A percentile compares a stretch with the other conserved stretches of the same genome.
Conservation (phyloP, 2,329 filamentous ascomycete species). For the Sphaerulina vaccinii region DNA sequence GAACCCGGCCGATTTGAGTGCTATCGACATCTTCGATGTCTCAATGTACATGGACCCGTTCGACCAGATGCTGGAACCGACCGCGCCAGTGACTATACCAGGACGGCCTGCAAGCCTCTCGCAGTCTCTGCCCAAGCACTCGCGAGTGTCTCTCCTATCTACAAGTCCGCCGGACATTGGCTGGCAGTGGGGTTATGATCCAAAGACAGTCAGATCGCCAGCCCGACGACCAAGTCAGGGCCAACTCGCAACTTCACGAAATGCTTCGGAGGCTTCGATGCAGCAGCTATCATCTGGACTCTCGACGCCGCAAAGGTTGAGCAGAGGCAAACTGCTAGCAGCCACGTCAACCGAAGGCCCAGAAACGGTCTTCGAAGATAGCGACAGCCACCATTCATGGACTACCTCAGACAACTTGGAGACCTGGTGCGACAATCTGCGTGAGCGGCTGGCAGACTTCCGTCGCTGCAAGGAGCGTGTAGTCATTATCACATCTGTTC, state of each 20-base stretch:
- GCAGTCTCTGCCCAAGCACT: slow-evolving; percentile 1
- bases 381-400: slow-evolving; percentile 24
- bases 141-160: slow-evolving; percentile 3
- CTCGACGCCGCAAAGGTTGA: too few species aligned
- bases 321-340: slow-evolving; percentile 15
- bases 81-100: neutral
- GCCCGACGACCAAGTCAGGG: slow-evolving; percentile 4
- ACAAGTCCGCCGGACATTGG: slow-evolving; percentile 8
- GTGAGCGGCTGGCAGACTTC: slow-evolving; percentile 17
- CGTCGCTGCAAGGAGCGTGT: slow-evolving; percentile 14
- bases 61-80: neutral
- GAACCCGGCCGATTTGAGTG: slow-evolving; percentile 1
- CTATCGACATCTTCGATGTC: slow-evolving; percentile 5
- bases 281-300: neutral
- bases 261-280: neutral
- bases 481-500: slow-evolving; percentile 16
- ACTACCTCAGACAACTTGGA: slow-evolving; percentile 20
- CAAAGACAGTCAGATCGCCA: neutral
- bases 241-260: neutral
- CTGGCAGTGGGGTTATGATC: slow-evolving; percentile 4
- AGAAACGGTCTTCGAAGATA: slow-evolving; percentile 20
- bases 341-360: slow-evolving; percentile 11
- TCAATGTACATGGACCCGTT: slow-evolving; percentile 9
- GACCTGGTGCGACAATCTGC: slow-evolving; percentile 14
- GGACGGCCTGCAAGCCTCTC: too few species aligned